Percentiles rank a stretch among this genome's conserved stretches.
Evolutionary conservation across 257 asterid genomes (phyloP).

Genomic region (Nicotiana undulata): DNA sequence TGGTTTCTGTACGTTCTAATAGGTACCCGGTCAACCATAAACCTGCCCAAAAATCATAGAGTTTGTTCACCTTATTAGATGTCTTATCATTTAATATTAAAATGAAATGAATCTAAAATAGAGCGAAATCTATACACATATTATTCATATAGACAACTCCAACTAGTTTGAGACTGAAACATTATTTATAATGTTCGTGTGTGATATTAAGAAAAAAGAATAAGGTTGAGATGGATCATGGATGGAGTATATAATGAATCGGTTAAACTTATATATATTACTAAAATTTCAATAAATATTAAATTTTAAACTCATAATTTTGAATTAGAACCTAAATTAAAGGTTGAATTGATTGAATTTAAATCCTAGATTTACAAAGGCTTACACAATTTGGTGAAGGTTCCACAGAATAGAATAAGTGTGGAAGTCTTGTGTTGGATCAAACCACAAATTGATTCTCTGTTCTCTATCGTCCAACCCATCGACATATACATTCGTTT

Average conservation of each 20-base stretch:
- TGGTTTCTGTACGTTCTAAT: conserved; percentile 82
- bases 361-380: neutral
- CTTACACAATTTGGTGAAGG: conserved; percentile 85
- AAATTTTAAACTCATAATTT: neutral
- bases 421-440: conserved; percentile 83
- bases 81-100: neutral
- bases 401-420: conserved; percentile 82
- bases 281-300: neutral
- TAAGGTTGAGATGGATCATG: too few species aligned
- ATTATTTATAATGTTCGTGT: neutral
- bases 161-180: too few species aligned
- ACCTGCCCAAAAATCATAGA: conserved; percentile 25
- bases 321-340: neutral
- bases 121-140: neutral
- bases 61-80: neutral
- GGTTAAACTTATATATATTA: neutral
- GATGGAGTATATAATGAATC: neutral
- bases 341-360: too few species aligned
- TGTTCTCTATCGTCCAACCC: conserved; percentile 73
- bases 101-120: too few species aligned
- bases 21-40: conserved; percentile 92
- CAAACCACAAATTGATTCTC: conserved; percentile 78
- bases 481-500: conserved; percentile 70
- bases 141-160: too few species aligned
- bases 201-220: neutral